Base-by-base conservation (phyloP, 2,329 filamentous ascomycete species). In the Cryphonectria naterciae region DNA sequence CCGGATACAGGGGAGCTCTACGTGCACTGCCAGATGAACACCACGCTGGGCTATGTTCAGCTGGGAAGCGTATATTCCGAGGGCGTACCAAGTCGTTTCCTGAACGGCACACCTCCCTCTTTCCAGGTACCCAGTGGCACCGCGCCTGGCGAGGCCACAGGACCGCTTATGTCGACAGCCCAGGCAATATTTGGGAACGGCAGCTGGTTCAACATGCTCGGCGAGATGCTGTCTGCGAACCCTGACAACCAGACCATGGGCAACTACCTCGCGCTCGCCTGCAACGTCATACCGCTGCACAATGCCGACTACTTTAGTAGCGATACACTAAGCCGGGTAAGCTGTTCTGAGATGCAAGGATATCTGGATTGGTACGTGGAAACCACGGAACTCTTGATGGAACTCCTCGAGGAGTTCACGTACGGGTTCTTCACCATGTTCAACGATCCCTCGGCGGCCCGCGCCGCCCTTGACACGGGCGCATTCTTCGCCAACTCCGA, bases 401-500 rank as follows among this genome's bases (percentile, higher is more conserved):
- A 32, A 0, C 2, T 39, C 2, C n/a, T 62, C 13, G 28, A 52
- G 3, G 6, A 4, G 6, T 15, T 56, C 13, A 4, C 43, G 54
- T 28, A 22, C 6, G 11, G 13, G 7, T 67, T 67, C 56, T 67
- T 70, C 11, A 2, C 1, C 11, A 19, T 37, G n/a, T 70, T 68
- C 66, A 35, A 32, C 32, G 32, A 28, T 8, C 28, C 28, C 22
- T 46, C 8, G 43, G 28, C 25, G 28, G 69, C 49, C 65, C 54
- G 43, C 22, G 69, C 65, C 4, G 41, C 46, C 22, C 58, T 71
- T 43, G 58, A 67, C 25, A 71, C 67, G 5, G 78, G 79, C 1
- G 79, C 81, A 10, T 81, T 78, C 70, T 76, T 80, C 7, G 74
- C 74, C 15, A 68, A 75, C n/a, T 70, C 75, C 8, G 75, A 78